Percentiles rank a stretch among this genome's conserved stretches.
Evolutionary conservation across 805 yeast species (phyloP).

Genomic region (Jamesozyma gamospora): DNA sequence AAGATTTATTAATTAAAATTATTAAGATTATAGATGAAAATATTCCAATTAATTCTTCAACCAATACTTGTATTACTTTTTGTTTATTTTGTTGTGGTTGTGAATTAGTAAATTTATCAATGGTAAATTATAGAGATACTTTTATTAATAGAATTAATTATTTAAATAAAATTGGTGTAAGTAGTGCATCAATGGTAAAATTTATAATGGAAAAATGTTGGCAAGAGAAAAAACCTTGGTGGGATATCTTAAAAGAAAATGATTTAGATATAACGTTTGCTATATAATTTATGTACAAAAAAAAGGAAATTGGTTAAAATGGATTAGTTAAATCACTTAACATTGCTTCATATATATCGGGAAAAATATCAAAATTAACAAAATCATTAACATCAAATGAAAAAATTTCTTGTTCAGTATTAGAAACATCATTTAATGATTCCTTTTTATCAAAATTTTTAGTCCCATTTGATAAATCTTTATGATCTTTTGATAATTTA

Average conservation of each 20-base stretch:
- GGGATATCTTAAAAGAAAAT: constrained; percentile 14
- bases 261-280: constrained; percentile 17
- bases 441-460: not conserved
- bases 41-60: constrained; percentile 7
- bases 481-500: not conserved
- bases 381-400: constrained; percentile 3
- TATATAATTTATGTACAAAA: constrained; percentile 1
- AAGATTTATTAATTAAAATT: constrained; percentile 22
- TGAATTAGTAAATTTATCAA: constrained; percentile 10
- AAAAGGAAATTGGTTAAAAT: not conserved
- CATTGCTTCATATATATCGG: constrained; percentile 2
- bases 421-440: not conserved
- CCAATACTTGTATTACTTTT: constrained; percentile 11
- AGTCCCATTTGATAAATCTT: too few species aligned
- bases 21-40: constrained; percentile 7
- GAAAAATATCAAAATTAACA: constrained; percentile 3
- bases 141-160: constrained; percentile 8
- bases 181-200: constrained; percentile 15
- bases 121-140: constrained; percentile 6
- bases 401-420: not conserved
- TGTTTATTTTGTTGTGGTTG: constrained; percentile 19
- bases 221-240: constrained; percentile 15
- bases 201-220: constrained; percentile 17
- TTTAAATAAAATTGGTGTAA: constrained; percentile 10
- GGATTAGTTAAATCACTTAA: not conserved